Percentiles rank a stretch among this genome's conserved stretches.
Conservation (phyloP, 2,329 filamentous ascomycete species). For the Colletotrichum tropicicola region DNA sequence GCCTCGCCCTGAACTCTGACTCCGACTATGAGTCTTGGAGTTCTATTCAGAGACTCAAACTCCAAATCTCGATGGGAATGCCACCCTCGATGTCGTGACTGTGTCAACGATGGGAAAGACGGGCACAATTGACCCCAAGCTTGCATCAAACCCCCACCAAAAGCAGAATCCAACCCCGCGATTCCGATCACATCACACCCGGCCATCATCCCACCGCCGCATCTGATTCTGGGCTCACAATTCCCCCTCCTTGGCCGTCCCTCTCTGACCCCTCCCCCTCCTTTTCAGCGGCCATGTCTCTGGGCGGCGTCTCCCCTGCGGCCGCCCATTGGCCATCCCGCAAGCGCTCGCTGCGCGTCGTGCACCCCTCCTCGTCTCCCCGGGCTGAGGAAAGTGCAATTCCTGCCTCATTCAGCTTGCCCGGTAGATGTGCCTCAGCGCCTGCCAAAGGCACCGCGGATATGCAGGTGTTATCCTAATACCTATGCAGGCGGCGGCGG, state of each 20-base stretch:
- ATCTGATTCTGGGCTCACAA: conserved; percentile 16
- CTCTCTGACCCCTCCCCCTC: not conserved
- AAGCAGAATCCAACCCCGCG: conserved; percentile 19
- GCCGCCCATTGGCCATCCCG: conserved; percentile 14
- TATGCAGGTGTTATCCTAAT: not conserved
- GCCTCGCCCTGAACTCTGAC: not conserved
- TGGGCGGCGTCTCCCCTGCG: not conserved
- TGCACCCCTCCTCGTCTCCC: not conserved
- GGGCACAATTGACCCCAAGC: not conserved
- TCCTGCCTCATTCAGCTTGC: not conserved
- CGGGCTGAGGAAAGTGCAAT: not conserved
- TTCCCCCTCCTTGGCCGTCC: not conserved
- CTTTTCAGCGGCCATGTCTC: not conserved
- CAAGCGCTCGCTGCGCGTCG: conserved; percentile 19
- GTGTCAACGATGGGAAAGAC: not conserved
- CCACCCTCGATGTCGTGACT: no score
- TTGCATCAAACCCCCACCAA: not conserved
- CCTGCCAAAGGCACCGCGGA: not conserved
- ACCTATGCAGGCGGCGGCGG: not conserved
- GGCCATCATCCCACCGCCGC: conserved; percentile 12
- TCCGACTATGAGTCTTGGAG: not conserved
- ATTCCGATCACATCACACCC: conserved; percentile 23
- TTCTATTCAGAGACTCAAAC: not conserved
- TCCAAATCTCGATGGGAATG: conserved; percentile 15
- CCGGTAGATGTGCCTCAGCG: not conserved